A percentile compares a stretch with the other conserved stretches of the same genome.
phyloP scores from a whole-genome alignment of 805 yeast genomes.

The Lipomyces starkeyi region DNA sequence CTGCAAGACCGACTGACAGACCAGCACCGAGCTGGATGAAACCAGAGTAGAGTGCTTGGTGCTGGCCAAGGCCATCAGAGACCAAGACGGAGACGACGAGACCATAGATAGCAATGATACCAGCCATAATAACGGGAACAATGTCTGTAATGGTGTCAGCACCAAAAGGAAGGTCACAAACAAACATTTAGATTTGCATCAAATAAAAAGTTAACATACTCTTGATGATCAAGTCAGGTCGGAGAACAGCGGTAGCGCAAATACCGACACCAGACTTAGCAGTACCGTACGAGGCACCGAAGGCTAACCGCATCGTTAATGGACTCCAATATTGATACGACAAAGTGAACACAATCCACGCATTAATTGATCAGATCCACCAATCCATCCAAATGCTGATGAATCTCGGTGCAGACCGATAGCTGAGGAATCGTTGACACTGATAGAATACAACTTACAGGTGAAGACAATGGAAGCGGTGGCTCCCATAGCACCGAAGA shows the following conservation, averaged over 20 bases:
- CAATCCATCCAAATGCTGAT: neutral
- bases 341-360: neutral
- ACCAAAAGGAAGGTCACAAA: neutral
- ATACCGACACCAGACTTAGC: constrained; percentile 99
- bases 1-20: constrained; percentile 92
- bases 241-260: constrained; percentile 96
- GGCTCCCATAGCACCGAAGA: constrained; percentile 99
- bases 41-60: constrained; percentile 91
- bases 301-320: constrained; percentile 55
- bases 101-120: constrained; percentile 96
- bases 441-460: constrained; percentile 51
- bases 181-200: neutral
- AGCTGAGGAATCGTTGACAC: neutral
- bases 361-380: neutral
- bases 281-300: constrained; percentile 99
- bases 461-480: constrained; percentile 99
- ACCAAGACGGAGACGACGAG: constrained; percentile 94
- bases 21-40: constrained; percentile 98
- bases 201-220: constrained; percentile 29
- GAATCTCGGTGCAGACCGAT: too few relatives aligned
- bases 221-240: constrained; percentile 96
- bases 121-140: constrained; percentile 98
- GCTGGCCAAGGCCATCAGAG: constrained; percentile 82
- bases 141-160: constrained; percentile 44
- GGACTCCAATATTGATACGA: neutral